Percentiles rank a stretch among this genome's conserved stretches.
Evolutionary conservation across 164 flowering plant genomes (phyloP).

Genomic region (Vitis rotundifolia): DNA sequence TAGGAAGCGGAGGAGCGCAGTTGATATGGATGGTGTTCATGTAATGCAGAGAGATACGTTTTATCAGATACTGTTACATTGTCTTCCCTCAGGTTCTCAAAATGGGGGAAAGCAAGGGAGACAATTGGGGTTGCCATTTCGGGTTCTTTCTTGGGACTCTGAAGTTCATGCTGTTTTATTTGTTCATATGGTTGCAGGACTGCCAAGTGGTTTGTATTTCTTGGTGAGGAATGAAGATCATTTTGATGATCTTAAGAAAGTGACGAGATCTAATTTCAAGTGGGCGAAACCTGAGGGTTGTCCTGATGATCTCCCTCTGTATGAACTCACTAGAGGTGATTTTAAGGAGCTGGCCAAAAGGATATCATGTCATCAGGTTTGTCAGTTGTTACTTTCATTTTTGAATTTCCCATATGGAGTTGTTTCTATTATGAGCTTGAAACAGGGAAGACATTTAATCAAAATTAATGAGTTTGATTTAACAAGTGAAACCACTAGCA

Average conservation of each 20-base stretch:
- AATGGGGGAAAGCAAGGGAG: constrained; percentile 56
- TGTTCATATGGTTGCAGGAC: constrained; percentile 76
- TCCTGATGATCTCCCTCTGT: constrained; percentile 75
- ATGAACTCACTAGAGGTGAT: constrained; percentile 68
- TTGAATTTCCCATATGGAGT: no score
- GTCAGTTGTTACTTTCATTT: constrained; percentile 1
- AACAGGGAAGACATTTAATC: no score
- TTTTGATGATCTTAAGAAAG: constrained; percentile 57
- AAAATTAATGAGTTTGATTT: no score
- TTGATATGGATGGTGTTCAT: constrained; percentile 85
- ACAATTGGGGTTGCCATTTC: constrained; percentile 69
- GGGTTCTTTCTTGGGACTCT: constrained; percentile 84
- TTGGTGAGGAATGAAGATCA: constrained; percentile 88
- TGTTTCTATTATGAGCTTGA: no score
- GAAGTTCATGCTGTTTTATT: constrained; percentile 82
- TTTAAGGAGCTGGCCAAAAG: constrained; percentile 52
- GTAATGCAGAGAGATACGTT: constrained; percentile 65
- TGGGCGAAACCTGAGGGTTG: constrained; percentile 95
- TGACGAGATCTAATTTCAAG: constrained; percentile 56
- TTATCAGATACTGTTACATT: constrained; percentile 86
- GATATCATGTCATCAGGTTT: constrained; percentile 93
- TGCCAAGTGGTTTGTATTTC: constrained; percentile 85
- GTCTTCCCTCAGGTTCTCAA: constrained; percentile 73
- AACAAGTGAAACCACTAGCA: no score
- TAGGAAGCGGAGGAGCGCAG: constrained; percentile 91